Conservation (phyloP, 768 basidiomycete species). For the Dendrothele bispora region DNA sequence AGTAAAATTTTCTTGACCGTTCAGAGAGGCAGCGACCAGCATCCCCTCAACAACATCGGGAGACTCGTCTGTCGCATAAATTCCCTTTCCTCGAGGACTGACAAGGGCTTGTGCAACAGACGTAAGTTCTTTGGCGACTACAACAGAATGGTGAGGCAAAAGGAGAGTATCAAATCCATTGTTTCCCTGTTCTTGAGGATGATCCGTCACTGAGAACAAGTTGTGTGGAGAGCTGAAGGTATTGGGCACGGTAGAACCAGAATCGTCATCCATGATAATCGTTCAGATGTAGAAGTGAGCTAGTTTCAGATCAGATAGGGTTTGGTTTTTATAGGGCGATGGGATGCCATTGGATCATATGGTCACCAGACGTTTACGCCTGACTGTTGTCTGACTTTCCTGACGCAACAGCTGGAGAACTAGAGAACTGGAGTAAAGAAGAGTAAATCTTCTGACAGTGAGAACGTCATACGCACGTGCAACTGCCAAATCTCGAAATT, state of each 20-base stretch:
- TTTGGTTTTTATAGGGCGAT: no score
- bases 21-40: conserved; percentile 35
- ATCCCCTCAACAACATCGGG: conserved; percentile 41
- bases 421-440: no score
- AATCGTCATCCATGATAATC: no score
- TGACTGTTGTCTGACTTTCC: no score
- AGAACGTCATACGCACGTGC: no score
- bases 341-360: no score
- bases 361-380: no score
- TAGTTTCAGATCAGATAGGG: no score
- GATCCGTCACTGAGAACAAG: conserved; percentile 28
- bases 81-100: conserved; percentile 47
- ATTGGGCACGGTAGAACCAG: conserved; percentile 17
- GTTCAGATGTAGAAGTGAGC: no score
- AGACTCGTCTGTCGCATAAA: conserved; percentile 55
- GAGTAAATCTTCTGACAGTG: no score
- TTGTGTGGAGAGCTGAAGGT: conserved; percentile 28
- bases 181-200: conserved; percentile 12
- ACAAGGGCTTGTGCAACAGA: conserved; percentile 44
- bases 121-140: conserved; percentile 43
- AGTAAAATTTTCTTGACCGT: conserved; percentile 21
- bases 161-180: conserved; percentile 29
- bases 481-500: no score
- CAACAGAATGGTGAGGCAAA: conserved; percentile 38
- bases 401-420: no score